phyloP scores from a whole-genome alignment of 108 stramenopile species.

The Cyclotella cryptica region DNA sequence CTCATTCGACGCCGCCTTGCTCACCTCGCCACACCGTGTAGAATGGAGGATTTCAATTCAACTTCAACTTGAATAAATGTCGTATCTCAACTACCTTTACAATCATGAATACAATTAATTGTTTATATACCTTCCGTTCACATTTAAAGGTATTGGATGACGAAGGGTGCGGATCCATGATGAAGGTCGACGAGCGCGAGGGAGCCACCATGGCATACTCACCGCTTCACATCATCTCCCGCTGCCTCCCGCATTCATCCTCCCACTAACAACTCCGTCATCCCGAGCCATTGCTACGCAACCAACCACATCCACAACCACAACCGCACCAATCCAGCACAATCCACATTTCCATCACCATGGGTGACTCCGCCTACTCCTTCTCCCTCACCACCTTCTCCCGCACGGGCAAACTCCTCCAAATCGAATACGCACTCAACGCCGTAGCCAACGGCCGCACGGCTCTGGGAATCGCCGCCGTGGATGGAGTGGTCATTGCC shows the following conservation, averaged over 20 bases:
- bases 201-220: background rate
- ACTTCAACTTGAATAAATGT: background rate
- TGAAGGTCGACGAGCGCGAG: background rate
- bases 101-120: too few relatives aligned
- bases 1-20: too few relatives aligned
- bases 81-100: background rate
- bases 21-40: too few relatives aligned
- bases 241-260: too few relatives aligned
- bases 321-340: background rate
- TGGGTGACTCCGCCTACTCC: conserved; percentile 97
- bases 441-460: conserved; percentile 98
- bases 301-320: background rate
- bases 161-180: background rate
- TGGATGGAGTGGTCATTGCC: conserved; percentile 98
- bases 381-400: conserved; percentile 99
- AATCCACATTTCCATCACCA: conserved; percentile 33
- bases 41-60: background rate
- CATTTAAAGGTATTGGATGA: background rate
- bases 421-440: conserved; percentile 99
- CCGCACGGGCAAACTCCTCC: conserved; percentile 97
- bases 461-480: conserved; percentile 96
- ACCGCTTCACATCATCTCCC: too few relatives aligned
- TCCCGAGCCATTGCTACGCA: background rate
- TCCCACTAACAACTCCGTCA: too few relatives aligned
- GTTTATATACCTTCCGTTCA: too few relatives aligned